Evolutionary conservation across 2,329 filamentous ascomycete species (phyloP), one percentile per base, ranked within the genome.

Genomic region (Penicillium thymicola): DNA sequence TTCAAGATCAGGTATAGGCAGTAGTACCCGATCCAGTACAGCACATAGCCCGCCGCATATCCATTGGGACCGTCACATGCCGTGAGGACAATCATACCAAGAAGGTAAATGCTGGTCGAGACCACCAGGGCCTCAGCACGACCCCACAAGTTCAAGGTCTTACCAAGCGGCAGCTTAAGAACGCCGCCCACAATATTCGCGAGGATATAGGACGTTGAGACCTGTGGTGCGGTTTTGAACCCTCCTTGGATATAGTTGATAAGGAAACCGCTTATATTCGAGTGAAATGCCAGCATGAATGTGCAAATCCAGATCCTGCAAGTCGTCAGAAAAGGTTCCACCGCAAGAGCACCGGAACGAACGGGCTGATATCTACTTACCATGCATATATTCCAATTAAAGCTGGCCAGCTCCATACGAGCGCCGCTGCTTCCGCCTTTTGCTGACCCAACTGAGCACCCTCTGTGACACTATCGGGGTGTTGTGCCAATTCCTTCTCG

Each of bases 31-130:
- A 86, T 79, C 67, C 78, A 80, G 67, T 85, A 87, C 54, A 89
- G 80, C 0, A 86, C 81, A 41, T 85, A 81, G 1, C 83, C 85
- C 0, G 85, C 85, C 14, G 84, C 82, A 66, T 86, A 89, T 1
- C 80, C 82, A 64, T 82, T 74, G 10, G 88, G 81, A 51, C 83
- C 83, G 5, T 79, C 76, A 69, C 84, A 87, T 1, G 77, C 76
- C 1, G 87, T 85, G 67, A 87, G 84, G 70, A 89, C 79, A 58
- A 86, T 76, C 50, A 87, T 75, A 13, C 81, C 79, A 0, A 80
- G 48, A 0, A 79, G 73, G 66, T 78, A 79, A 52, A 81, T 64
- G 1, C 71, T 58, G 0, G 82, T 68, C 59, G 81, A 82, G 41
- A 84, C 51, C 2, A 79, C 59, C 55, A 85, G 78, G n/a, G 82